phyloP scores from a whole-genome alignment of 2,329 filamentous ascomycete genomes.

The Fusarium pininemorale region DNA sequence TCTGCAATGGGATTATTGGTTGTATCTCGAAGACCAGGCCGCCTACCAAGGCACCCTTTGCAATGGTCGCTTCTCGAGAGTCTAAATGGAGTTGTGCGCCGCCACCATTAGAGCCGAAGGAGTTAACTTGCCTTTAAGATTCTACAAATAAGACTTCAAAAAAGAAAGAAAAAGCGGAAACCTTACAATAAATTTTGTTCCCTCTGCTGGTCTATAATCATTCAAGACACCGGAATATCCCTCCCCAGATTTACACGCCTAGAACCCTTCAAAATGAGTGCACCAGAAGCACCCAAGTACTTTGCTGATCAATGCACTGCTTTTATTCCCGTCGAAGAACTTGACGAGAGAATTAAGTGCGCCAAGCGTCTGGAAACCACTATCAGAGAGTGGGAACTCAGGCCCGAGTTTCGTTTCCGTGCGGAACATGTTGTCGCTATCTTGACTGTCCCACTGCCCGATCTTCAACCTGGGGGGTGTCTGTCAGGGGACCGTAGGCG shows the following conservation, averaged over 20 bases:
- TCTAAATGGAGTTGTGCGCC: too few relatives aligned
- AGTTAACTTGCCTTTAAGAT: neutral
- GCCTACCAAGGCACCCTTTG: neutral
- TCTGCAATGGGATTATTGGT: neutral
- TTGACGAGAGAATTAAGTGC: neutral
- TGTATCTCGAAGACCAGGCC: too few relatives aligned
- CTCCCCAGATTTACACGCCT: neutral
- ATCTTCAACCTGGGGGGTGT: neutral
- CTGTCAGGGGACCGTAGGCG: neutral
- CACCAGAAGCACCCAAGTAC: neutral
- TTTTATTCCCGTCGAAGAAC: neutral
- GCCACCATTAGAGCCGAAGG: neutral
- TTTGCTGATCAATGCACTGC: neutral
- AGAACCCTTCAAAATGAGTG: neutral
- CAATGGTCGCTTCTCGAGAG: neutral
- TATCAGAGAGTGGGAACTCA: neutral
- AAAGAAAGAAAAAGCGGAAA: neutral
- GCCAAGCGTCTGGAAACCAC: neutral
- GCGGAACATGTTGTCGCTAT: neutral
- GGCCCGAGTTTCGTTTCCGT: neutral
- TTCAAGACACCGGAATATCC: neutral
- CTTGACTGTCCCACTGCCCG: neutral
- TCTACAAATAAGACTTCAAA: neutral
- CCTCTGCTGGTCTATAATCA: neutral
- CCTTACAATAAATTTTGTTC: fast-evolving